A percentile compares a stretch with the other conserved stretches of the same genome.
Conservation (phyloP, 345 rosid genomes). For the Adansonia digitata region DNA sequence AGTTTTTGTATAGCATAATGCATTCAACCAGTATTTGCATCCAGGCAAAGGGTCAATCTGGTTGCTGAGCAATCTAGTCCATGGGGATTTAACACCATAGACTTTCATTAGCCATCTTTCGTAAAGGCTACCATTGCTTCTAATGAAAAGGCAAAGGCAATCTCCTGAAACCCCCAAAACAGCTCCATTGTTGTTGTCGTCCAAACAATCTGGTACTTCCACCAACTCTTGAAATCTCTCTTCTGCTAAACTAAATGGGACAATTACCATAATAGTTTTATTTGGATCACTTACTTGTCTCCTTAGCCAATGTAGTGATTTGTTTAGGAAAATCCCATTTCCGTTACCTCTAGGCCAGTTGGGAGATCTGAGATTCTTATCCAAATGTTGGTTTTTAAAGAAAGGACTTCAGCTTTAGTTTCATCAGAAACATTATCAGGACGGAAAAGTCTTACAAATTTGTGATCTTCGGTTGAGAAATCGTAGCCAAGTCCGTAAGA, state of each 20-base stretch:
- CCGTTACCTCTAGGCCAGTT: background rate
- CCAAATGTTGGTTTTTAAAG: background rate
- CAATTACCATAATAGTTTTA: background rate
- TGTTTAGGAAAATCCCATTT: background rate
- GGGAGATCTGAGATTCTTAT: background rate
- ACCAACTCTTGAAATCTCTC: background rate
- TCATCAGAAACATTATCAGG: background rate
- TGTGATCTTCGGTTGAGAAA: too few relatives aligned
- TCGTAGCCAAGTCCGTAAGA: too few relatives aligned
- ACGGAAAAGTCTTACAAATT: too few relatives aligned
- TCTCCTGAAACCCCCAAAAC: background rate
- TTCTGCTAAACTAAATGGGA: background rate
- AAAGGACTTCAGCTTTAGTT: background rate
- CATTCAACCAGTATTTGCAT: background rate
- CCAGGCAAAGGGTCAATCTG: background rate
- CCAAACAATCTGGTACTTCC: background rate
- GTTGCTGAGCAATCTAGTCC: background rate
- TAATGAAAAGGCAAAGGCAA: background rate
- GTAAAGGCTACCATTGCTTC: background rate
- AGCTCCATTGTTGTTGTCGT: background rate
- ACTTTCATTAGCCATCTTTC: background rate
- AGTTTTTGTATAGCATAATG: background rate
- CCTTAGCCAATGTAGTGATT: background rate
- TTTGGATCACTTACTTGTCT: background rate
- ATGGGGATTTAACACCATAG: background rate